Percentiles rank a stretch among this genome's conserved stretches.
These are phyloP conservation scores for Alternaria ventricosa DNA, from an alignment of 2,329 filamentous ascomycete genomes.

Conservation along the genomic window DNA sequence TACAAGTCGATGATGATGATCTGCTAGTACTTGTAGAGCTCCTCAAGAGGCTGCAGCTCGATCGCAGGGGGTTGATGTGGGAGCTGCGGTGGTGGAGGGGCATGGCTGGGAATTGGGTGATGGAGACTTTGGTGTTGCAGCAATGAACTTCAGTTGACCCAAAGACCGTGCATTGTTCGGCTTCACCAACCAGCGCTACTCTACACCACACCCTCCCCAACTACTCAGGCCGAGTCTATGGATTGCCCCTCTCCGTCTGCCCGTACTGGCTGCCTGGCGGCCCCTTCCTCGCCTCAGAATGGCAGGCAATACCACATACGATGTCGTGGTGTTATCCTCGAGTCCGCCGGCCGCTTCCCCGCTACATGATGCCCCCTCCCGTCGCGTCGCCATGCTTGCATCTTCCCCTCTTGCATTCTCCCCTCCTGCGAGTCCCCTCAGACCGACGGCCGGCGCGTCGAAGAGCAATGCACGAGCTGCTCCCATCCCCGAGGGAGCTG, in stretches of 20 bases:
- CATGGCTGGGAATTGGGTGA: conserved; percentile 1
- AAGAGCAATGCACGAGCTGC: conserved; percentile 34
- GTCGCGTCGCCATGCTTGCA: conserved; percentile 40
- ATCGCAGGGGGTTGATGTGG: neutral
- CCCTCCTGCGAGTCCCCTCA: conserved; percentile 25
- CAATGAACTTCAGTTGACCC: conserved; percentile 5
- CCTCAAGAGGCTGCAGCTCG: neutral
- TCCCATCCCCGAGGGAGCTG: conserved; percentile 30
- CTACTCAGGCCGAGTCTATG: conserved; percentile 1
- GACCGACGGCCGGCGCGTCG: conserved; percentile 30
- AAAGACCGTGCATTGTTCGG: conserved; percentile 8
- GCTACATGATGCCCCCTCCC: conserved; percentile 23
- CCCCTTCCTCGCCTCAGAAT: conserved; percentile 26
- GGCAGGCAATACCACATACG: conserved; percentile 29
- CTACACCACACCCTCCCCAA: neutral
- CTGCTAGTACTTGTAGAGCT: neutral
- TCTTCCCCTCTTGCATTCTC: conserved; percentile 33
- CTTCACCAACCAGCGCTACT: neutral
- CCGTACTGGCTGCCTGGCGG: conserved; percentile 10
- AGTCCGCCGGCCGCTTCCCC: conserved; percentile 40
- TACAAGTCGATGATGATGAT: neutral
- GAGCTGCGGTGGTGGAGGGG: conserved; percentile 2
- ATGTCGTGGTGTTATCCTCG: conserved; percentile 40
- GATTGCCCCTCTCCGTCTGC: neutral
- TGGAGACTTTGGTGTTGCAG: conserved; percentile 10